phyloP scores from a whole-genome alignment of 2,329 filamentous ascomycete species.

The Aquanectria penicillioides region DNA sequence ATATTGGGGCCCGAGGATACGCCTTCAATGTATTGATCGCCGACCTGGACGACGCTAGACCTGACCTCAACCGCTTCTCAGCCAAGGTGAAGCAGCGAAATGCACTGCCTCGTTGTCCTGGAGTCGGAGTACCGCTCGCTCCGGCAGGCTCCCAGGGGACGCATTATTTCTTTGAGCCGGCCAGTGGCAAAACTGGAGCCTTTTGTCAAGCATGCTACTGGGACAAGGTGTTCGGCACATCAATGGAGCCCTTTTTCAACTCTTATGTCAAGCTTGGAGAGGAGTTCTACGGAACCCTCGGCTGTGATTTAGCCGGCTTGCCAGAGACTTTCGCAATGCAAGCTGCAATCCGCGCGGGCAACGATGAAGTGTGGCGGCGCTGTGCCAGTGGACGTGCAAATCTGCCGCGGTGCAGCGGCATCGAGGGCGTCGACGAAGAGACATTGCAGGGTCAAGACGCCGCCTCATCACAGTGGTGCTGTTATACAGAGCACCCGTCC shows the following conservation, averaged over 20 bases:
- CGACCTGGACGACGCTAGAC: slow-evolving; percentile 3
- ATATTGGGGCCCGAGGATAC: slow-evolving; percentile 11
- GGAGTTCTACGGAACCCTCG: neutral
- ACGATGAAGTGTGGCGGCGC: slow-evolving; percentile 10
- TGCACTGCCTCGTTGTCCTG: neutral
- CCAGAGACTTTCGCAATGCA: slow-evolving; percentile 10
- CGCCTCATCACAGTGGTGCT: neutral
- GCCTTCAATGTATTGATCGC: neutral
- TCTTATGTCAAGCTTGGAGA: neutral
- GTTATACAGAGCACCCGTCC: slow-evolving; percentile 3
- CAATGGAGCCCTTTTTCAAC: slow-evolving; percentile 15
- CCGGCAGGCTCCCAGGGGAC: neutral
- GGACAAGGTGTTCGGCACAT: slow-evolving; percentile 12
- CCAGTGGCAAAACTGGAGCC: neutral
- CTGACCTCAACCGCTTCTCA: slow-evolving; percentile 5
- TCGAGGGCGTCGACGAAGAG: slow-evolving; percentile 19
- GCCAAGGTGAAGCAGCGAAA: neutral
- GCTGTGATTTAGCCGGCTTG: neutral
- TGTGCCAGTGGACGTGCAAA: neutral
- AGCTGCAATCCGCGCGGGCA: neutral
- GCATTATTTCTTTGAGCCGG: neutral
- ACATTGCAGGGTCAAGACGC: neutral
- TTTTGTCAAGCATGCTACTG: slow-evolving; percentile 14
- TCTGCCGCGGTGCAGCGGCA: neutral
- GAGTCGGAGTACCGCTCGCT: neutral